Conservation (phyloP, 2,329 filamentous ascomycete genomes). For the Fusarium sp. region DNA sequence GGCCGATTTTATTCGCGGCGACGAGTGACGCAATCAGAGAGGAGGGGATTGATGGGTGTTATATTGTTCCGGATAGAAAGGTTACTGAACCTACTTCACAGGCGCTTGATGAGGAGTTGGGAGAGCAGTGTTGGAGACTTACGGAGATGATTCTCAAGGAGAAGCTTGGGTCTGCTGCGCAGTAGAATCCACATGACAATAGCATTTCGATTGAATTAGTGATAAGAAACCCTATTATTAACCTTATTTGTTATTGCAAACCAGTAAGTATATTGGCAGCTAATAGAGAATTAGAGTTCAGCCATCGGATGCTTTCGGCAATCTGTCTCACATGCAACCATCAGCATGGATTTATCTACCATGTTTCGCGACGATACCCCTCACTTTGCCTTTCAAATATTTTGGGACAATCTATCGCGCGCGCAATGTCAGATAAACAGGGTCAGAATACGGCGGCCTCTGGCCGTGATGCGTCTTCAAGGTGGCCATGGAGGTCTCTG, state of each 20-base stretch:
- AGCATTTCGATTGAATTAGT: background rate
- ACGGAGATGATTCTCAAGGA: background rate
- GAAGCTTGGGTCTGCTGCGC: background rate
- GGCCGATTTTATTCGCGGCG: slow-evolving; percentile 9
- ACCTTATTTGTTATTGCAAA: background rate
- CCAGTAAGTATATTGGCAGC: no score
- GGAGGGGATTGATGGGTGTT: slow-evolving; percentile 1
- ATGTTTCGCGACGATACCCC: background rate
- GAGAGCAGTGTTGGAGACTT: background rate
- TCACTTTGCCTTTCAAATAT: background rate
- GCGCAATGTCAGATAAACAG: background rate
- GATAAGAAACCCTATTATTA: background rate
- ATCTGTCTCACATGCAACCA: background rate
- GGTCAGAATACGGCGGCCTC: no score
- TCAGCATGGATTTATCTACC: background rate
- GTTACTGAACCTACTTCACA: slow-evolving; percentile 1
- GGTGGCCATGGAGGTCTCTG: background rate
- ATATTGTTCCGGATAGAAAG: slow-evolving; percentile 10
- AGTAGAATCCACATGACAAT: background rate
- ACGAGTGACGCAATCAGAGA: background rate
- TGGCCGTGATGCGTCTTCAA: accelerated
- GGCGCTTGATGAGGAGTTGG: background rate
- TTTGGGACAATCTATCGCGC: no score
- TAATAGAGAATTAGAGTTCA: background rate
- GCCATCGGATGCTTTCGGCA: background rate